Conservation (phyloP, 176 grass and related monocot species). For the Tillandsia fasciculata region DNA sequence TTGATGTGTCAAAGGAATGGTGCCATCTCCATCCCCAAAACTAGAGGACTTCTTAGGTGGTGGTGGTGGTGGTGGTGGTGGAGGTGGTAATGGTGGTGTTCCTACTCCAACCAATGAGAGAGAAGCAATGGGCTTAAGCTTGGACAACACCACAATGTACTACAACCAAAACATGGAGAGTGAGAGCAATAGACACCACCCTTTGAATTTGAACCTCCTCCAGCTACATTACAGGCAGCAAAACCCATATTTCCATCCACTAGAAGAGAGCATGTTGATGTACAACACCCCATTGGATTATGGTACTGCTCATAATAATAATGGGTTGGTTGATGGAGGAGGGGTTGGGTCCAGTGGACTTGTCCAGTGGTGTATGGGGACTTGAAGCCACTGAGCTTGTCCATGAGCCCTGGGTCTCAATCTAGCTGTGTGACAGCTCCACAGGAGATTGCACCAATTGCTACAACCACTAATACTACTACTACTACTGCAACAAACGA, state of each 20-base stretch:
- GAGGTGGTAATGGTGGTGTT: neutral
- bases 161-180: slow-evolving; percentile 35
- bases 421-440: slow-evolving; percentile 55
- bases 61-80: slow-evolving; percentile 36
- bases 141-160: slow-evolving; percentile 37
- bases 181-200: slow-evolving; percentile 9
- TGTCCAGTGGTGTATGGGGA: slow-evolving; percentile 22
- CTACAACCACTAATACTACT: slow-evolving; percentile 12
- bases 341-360: slow-evolving; percentile 5
- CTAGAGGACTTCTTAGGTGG: slow-evolving; percentile 96
- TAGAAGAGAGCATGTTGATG: slow-evolving; percentile 55
- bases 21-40: slow-evolving; percentile 73
- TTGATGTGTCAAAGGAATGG: slow-evolving; percentile 41
- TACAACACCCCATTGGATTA: slow-evolving; percentile 45
- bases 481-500: no score
- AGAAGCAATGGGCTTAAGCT: slow-evolving; percentile 37
- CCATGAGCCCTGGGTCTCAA: slow-evolving; percentile 83
- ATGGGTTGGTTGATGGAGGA: slow-evolving; percentile 23
- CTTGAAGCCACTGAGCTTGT: slow-evolving; percentile 65
- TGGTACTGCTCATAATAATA: slow-evolving; percentile 13
- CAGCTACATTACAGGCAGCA: slow-evolving; percentile 31
- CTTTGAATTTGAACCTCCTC: slow-evolving; percentile 12
- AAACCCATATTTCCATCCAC: slow-evolving; percentile 44
- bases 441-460: slow-evolving; percentile 17
- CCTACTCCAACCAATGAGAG: slow-evolving; percentile 28